Percentiles rank a stretch among this genome's conserved stretches.
Conservation (phyloP, 2,329 filamentous ascomycete species). For the Claviceps fusiformis region DNA sequence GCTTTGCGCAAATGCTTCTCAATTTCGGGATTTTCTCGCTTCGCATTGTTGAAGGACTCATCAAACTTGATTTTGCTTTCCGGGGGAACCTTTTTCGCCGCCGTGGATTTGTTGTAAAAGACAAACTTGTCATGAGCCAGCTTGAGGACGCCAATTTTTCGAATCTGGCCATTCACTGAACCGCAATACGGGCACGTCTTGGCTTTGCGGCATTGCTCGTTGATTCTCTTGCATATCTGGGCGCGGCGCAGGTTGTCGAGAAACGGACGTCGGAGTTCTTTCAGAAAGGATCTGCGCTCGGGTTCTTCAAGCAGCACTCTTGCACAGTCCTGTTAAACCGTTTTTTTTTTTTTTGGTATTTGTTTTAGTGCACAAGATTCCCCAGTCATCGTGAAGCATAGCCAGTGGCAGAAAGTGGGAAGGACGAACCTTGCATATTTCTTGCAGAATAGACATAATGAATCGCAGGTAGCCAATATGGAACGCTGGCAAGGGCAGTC, state of each 20-base stretch:
- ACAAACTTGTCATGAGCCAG: slow-evolving; percentile 88
- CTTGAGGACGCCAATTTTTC: slow-evolving; percentile 86
- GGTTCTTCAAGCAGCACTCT: slow-evolving; percentile 68
- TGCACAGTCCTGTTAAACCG: slow-evolving; percentile 45
- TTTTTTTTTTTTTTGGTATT: no score
- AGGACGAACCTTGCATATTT: slow-evolving; percentile 65
- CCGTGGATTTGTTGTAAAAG: slow-evolving; percentile 76
- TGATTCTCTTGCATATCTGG: slow-evolving; percentile 77
- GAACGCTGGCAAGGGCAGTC: slow-evolving; percentile 80
- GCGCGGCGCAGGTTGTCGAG: slow-evolving; percentile 77
- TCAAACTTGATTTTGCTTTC: slow-evolving; percentile 75
- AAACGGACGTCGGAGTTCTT: slow-evolving; percentile 63
- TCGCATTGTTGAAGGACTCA: slow-evolving; percentile 68
- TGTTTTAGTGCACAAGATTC: neutral
- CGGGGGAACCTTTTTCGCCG: slow-evolving; percentile 71
- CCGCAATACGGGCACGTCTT: slow-evolving; percentile 75
- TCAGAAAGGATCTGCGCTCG: slow-evolving; percentile 66
- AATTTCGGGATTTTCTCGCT: slow-evolving; percentile 63
- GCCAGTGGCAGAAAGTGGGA: neutral
- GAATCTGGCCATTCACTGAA: slow-evolving; percentile 77
- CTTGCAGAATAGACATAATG: slow-evolving; percentile 80
- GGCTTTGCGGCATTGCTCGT: slow-evolving; percentile 78
- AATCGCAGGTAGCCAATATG: slow-evolving; percentile 94
- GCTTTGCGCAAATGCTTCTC: slow-evolving; percentile 87
- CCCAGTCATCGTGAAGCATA: neutral